phyloP scores from a whole-genome alignment of 2,329 filamentous ascomycete genomes.

The Paraphoma chrysanthemicola region DNA sequence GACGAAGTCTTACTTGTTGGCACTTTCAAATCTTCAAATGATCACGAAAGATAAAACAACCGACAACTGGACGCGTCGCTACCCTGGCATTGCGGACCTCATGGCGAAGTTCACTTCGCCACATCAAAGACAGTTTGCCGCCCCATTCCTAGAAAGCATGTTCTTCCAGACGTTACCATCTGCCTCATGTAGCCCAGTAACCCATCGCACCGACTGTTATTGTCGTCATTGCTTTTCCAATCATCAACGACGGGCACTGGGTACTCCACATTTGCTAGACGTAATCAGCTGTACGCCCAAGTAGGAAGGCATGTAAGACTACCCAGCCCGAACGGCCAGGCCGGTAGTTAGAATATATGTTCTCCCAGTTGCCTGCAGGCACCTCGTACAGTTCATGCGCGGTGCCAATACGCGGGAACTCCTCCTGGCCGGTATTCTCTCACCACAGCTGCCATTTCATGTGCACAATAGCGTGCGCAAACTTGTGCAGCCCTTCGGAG shows the following conservation, averaged over 20 bases:
- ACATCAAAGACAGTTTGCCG: too few species aligned
- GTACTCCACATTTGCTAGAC: slow-evolving; percentile 10
- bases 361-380: slow-evolving; percentile 19
- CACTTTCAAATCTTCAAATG: background rate
- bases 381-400: slow-evolving; percentile 22
- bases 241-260: too few species aligned
- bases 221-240: too few species aligned
- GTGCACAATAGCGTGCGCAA: slow-evolving; percentile 11
- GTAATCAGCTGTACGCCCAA: background rate
- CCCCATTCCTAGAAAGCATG: too few species aligned
- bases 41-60: background rate
- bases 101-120: too few species aligned
- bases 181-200: too few species aligned
- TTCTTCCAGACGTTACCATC: too few species aligned
- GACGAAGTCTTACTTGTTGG: slow-evolving; percentile 11
- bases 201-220: too few species aligned
- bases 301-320: background rate
- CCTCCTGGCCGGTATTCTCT: slow-evolving; percentile 6
- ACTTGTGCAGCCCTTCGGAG: slow-evolving; percentile 16
- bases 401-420: slow-evolving; percentile 11
- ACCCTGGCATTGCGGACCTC: too few species aligned
- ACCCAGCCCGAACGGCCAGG: slow-evolving; percentile 17
- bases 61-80: background rate
- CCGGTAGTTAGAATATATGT: slow-evolving; percentile 18
- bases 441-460: slow-evolving; percentile 17